Base-by-base conservation (phyloP, 176 grass and related monocot genomes). In the Ananas comosus region DNA sequence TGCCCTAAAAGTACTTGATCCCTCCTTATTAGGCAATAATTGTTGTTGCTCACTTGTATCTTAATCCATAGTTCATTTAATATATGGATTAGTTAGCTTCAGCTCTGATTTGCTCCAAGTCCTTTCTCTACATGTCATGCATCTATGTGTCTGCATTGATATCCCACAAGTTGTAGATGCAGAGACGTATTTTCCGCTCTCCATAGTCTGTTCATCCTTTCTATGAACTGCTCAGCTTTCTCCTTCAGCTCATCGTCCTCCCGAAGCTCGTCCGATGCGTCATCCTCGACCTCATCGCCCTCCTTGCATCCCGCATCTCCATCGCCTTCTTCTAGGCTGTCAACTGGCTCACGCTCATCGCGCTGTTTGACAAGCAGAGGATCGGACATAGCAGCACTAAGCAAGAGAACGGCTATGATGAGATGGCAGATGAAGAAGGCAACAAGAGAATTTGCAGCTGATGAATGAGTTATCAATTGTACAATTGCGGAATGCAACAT, bases 131-230 rank as follows among this genome's bases (percentile, higher is more conserved):
- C 25, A 27, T 27, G 25, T 2, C 25, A 27, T 27, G 25, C 25
- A 27, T 27, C 25, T 1, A 27, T 27, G 1, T 27, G 25, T 2
- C 2, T 27, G 1, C 25, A 2, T 27, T 27, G 25, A 27, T 27
- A 27, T 27, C 25, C 25, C 25, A 27, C 25, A 27, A 27, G 25
- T 27, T 27, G 25, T 27, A 27, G 25, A 27, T 27, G 25, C 25
- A 27, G 25, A 2, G 25, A 27, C 25, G 1, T 2, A 27, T 77
- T 74, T 24, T 88, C 86, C 16, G 48, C 64, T 69, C 63, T 82
- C 86, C 91, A 94, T 3, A 65, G 58, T 66, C 53, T 80, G 69
- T 89, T 95, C 86, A 90, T 95, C 76, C 73, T 84, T 78, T 75
- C 71, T 22, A 94, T 89, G 76, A 95, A 95, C 72, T 95, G 81